Percentiles rank a stretch among this genome's conserved stretches.
Evolutionary conservation across 1,284 basidiomycete species (phyloP).

Genomic region (Prillingera fragicola): DNA sequence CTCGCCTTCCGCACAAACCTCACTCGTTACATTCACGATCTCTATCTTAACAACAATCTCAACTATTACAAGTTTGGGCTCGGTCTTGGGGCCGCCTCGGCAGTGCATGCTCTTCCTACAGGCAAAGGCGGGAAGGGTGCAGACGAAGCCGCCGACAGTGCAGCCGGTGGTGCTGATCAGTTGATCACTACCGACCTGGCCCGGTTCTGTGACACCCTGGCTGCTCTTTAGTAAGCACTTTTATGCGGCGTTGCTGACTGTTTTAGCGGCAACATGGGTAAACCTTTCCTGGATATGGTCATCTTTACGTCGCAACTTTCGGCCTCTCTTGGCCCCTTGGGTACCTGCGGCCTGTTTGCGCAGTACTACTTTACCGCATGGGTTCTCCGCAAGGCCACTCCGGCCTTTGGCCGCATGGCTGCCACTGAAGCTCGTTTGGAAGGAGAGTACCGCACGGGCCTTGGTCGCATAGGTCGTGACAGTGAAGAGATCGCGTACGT

Average conservation of each 20-base stretch:
- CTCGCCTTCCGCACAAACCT: conserved; percentile 78
- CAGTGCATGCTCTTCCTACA: conserved; percentile 2
- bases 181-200: conserved; percentile 89
- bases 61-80: conserved; percentile 54
- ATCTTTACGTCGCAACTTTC: conserved; percentile 92
- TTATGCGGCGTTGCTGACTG: conserved; percentile 4
- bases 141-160: conserved; percentile 49
- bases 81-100: conserved; percentile 40
- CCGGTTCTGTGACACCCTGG: conserved; percentile 79
- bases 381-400: conserved; percentile 79
- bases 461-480: conserved; percentile 81
- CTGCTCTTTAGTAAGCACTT: conserved; percentile 73
- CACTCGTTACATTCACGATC: conserved; percentile 85
- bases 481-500: conserved; percentile 82
- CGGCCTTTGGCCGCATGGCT: conserved; percentile 87
- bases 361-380: conserved; percentile 83
- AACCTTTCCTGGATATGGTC: conserved; percentile 83
- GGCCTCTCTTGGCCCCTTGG: conserved; percentile 67
- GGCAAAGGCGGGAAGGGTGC: conserved; percentile 23
- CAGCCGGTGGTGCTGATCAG: conserved; percentile 70
- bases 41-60: conserved; percentile 51
- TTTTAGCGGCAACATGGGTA: conserved; percentile 67
- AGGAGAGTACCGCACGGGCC: conserved; percentile 86
- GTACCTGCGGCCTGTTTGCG: conserved; percentile 69
- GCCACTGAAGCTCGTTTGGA: conserved; percentile 75